Conservation (phyloP, 83 land plant species). For the Thuja plicata region DNA sequence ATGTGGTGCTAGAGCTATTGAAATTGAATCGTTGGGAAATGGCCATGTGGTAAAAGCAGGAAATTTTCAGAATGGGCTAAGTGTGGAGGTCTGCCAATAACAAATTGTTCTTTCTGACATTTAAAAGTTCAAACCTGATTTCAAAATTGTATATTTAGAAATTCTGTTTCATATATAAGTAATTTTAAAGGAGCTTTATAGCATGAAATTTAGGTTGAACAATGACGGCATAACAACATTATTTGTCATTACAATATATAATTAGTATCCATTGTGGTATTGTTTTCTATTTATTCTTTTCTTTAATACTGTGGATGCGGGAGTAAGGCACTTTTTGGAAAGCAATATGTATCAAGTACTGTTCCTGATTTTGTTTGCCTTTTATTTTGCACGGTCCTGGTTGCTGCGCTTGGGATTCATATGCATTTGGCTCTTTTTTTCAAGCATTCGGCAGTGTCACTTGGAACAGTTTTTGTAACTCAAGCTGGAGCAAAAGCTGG, state of each 20-base stretch:
- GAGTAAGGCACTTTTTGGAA: background rate
- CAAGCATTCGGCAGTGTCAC: constrained; percentile 24
- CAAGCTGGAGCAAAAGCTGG: constrained; percentile 33
- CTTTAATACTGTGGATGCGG: too few relatives aligned
- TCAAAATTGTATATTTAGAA: background rate
- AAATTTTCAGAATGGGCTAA: background rate
- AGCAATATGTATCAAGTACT: background rate
- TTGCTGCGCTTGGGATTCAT: background rate
- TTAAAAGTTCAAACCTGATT: too few relatives aligned
- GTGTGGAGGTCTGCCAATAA: background rate
- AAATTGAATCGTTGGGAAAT: constrained; percentile 10
- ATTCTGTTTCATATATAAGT: background rate
- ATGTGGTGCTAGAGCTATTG: background rate
- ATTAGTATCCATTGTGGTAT: background rate
- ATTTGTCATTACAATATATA: background rate
- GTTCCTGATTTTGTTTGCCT: background rate
- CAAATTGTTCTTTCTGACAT: background rate
- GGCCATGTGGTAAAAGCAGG: background rate
- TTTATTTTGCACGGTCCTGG: background rate
- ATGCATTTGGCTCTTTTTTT: background rate
- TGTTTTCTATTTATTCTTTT: background rate
- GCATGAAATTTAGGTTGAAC: background rate
- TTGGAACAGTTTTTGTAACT: constrained; percentile 21
- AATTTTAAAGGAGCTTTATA: background rate
- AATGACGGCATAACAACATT: background rate